These are phyloP conservation scores for Amanita jacksonii DNA, from an alignment of 768 basidiomycete species.

Conservation along the genomic window DNA sequence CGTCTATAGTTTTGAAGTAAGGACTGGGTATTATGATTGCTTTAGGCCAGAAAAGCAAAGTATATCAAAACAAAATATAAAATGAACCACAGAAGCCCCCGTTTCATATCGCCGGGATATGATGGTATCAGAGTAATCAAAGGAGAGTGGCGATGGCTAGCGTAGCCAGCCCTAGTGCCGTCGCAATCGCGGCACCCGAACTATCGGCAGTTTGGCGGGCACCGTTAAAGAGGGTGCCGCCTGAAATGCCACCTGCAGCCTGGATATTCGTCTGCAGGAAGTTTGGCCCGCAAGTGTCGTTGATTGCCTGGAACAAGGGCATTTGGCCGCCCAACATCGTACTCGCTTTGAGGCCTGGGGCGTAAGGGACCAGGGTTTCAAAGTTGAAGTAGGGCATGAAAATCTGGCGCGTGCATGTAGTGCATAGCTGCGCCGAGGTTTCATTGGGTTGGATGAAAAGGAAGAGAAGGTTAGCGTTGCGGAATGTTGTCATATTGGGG, in stretches of 20 bases:
- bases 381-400: constrained; percentile 70
- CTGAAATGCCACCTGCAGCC: constrained; percentile 49
- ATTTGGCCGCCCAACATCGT: constrained; percentile 57
- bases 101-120: constrained; percentile 14
- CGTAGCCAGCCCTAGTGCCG: constrained; percentile 19
- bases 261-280: constrained; percentile 64
- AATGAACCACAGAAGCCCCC: constrained; percentile 8
- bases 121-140: constrained; percentile 14
- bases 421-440: constrained; percentile 55
- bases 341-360: constrained; percentile 58
- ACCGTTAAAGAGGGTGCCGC: constrained; percentile 17
- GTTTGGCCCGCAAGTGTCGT: constrained; percentile 51
- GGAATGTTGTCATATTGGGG: constrained; percentile 50
- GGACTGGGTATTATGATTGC: not conserved
- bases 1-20: too few species aligned
- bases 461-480: constrained; percentile 63
- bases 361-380: constrained; percentile 66
- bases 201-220: constrained; percentile 16
- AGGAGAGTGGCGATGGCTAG: constrained; percentile 18
- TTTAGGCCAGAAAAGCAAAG: constrained; percentile 1
- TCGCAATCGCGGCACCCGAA: constrained; percentile 15
- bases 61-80: constrained; percentile 1
- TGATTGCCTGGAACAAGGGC: constrained; percentile 53
- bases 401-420: constrained; percentile 69
- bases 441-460: constrained; percentile 57